Percentiles rank a stretch among this genome's conserved stretches.
These are phyloP conservation scores for Zangia roseola DNA, from an alignment of 768 basidiomycete genomes.

Conservation along the genomic window DNA sequence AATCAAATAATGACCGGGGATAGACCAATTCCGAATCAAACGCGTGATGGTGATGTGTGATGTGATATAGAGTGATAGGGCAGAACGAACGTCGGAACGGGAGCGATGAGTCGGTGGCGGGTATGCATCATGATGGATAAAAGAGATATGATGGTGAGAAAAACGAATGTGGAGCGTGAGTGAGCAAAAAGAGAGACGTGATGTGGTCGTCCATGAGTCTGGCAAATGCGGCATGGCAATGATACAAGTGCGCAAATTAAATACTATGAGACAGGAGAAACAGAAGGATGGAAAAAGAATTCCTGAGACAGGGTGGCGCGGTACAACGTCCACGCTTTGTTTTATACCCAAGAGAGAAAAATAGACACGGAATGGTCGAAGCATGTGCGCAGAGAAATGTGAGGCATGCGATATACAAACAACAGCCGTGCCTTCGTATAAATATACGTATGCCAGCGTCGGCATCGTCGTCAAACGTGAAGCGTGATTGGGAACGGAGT, in stretches of 20 bases:
- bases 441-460: constrained; percentile 24
- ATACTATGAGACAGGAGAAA: constrained; percentile 24
- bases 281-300: neutral
- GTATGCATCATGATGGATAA: constrained; percentile 6
- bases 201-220: neutral
- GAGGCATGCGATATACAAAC: constrained; percentile 18
- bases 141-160: neutral
- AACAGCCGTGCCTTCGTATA: constrained; percentile 23
- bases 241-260: constrained; percentile 29
- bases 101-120: constrained; percentile 1
- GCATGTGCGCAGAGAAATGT: constrained; percentile 7
- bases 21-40: neutral
- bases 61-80: neutral
- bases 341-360: constrained; percentile 4
- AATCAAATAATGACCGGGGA: too few relatives aligned
- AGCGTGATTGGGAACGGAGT: constrained; percentile 7
- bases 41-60: constrained; percentile 2
- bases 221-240: constrained; percentile 7
- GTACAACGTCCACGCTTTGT: constrained; percentile 14
- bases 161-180: constrained; percentile 5
- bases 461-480: constrained; percentile 21
- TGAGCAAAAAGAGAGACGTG: neutral
- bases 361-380: constrained; percentile 10
- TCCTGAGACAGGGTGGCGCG: neutral
- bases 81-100: constrained; percentile 6